Percentiles rank a stretch among this genome's conserved stretches.
Conservation (phyloP, 2,329 filamentous ascomycete genomes). For the Diaporthe sp. region DNA sequence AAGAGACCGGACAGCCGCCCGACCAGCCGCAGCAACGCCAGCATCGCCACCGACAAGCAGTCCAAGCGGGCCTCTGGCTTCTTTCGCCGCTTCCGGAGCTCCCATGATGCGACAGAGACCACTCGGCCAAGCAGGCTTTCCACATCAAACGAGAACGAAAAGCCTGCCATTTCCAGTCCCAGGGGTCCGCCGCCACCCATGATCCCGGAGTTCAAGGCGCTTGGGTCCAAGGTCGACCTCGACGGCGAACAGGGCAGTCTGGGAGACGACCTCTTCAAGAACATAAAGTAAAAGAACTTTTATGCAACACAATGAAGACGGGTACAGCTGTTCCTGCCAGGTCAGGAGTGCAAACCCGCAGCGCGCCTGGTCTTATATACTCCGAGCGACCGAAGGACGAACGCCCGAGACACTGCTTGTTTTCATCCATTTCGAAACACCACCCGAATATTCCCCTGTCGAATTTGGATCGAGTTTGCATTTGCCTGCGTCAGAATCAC, state of each 20-base stretch:
- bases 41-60: slow-evolving; percentile 66
- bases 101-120: slow-evolving; percentile 49
- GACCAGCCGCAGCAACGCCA: slow-evolving; percentile 64
- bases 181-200: slow-evolving; percentile 71
- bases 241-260: slow-evolving; percentile 60
- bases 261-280: slow-evolving; percentile 70
- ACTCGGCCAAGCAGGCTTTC: slow-evolving; percentile 59
- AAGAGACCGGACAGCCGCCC: slow-evolving; percentile 56
- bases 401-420: slow-evolving; percentile 5
- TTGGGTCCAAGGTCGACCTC: slow-evolving; percentile 63
- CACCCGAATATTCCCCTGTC: slow-evolving; percentile 13
- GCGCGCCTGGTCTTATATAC: background rate
- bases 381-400: slow-evolving; percentile 6
- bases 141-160: slow-evolving; percentile 52
- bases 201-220: slow-evolving; percentile 70
- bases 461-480: slow-evolving; percentile 37
- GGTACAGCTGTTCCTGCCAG: background rate
- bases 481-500: slow-evolving; percentile 29
- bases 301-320: background rate
- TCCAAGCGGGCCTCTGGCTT: slow-evolving; percentile 70
- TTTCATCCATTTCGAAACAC: slow-evolving; percentile 32
- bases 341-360: background rate
- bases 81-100: slow-evolving; percentile 68
- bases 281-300: slow-evolving; percentile 62
- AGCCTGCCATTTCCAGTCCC: slow-evolving; percentile 44